phyloP scores from a whole-genome alignment of 495 filamentous ascomycete genomes.

The Hypoxylon lienhwacheense region DNA sequence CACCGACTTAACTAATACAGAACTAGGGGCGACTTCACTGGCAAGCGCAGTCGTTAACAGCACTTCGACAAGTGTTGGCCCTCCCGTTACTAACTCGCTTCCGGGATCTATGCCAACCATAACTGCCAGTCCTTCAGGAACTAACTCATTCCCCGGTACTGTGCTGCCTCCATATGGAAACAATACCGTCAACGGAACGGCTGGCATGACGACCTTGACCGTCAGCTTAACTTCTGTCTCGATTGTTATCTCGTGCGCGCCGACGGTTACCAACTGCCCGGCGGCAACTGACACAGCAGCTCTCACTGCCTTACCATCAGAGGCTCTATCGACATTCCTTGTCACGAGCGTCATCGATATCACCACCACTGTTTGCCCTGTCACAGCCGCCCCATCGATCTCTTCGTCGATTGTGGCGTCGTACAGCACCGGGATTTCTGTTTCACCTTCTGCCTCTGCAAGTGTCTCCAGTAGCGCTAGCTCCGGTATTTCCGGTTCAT shows the following conservation, averaged over 20 bases:
- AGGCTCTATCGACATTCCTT: slow-evolving; percentile 28
- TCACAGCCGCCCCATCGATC: slow-evolving; percentile 28
- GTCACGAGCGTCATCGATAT: slow-evolving; percentile 34
- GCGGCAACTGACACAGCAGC: slow-evolving; percentile 19
- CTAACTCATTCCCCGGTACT: not conserved
- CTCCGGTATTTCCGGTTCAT: no score
- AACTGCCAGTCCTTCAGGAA: not conserved
- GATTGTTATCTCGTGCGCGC: slow-evolving; percentile 34
- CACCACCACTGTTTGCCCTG: slow-evolving; percentile 37
- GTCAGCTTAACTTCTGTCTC: slow-evolving; percentile 29
- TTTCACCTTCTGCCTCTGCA: not conserved
- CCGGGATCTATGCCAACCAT: not conserved
- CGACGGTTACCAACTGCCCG: slow-evolving; percentile 29
- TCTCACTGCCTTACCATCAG: slow-evolving; percentile 26
- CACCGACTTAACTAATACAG: not conserved
- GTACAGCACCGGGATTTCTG: slow-evolving; percentile 9
- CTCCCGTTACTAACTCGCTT: no score
- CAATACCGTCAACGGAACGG: slow-evolving; percentile 4
- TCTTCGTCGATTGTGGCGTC: slow-evolving; percentile 34
- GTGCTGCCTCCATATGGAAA: slow-evolving; percentile 14
- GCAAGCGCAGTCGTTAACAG: not conserved
- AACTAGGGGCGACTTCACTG: not conserved
- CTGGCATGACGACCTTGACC: slow-evolving; percentile 30
- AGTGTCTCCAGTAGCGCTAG: not conserved
- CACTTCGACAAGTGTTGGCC: slow-evolving; percentile 1